Conservation (phyloP, 2,329 filamentous ascomycete species). For the Aspergillus melleus region DNA sequence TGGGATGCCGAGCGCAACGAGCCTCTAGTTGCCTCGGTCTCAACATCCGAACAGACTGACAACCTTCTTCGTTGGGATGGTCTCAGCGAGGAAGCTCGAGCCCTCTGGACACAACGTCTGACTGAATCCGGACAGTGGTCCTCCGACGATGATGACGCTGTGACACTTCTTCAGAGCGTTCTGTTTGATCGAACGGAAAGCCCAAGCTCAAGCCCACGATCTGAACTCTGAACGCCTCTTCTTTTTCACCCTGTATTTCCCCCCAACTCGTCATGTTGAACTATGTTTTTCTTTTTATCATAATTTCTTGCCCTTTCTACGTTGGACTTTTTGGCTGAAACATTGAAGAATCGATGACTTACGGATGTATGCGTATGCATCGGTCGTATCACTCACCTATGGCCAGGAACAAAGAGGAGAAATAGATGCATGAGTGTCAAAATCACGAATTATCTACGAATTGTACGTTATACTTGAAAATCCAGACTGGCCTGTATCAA, state of each 20-base stretch:
- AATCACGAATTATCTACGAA: slow-evolving; percentile 6
- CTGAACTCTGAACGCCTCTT: background rate
- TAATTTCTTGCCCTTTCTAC: background rate
- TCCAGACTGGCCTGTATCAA: background rate
- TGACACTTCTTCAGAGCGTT: slow-evolving; percentile 72
- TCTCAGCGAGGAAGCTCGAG: slow-evolving; percentile 61
- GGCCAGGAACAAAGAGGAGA: background rate
- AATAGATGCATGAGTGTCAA: background rate
- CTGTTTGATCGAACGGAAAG: slow-evolving; percentile 63
- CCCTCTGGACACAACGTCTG: slow-evolving; percentile 69
- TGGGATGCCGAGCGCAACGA: slow-evolving; percentile 21
- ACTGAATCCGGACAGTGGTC: slow-evolving; percentile 73
- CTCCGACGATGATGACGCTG: slow-evolving; percentile 77
- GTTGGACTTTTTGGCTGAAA: background rate
- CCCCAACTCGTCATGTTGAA: background rate
- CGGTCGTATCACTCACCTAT: no score
- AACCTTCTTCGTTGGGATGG: slow-evolving; percentile 7
- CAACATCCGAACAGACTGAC: background rate
- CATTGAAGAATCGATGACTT: background rate
- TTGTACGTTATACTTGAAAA: slow-evolving; percentile 7
- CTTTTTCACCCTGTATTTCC: background rate
- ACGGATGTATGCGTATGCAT: background rate
- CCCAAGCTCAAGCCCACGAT: background rate
- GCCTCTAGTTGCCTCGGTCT: slow-evolving; percentile 22
- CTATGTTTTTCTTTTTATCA: background rate